Conservation (phyloP, 441 rosid genomes). For the Pelargonium cotyledonis region DNA sequence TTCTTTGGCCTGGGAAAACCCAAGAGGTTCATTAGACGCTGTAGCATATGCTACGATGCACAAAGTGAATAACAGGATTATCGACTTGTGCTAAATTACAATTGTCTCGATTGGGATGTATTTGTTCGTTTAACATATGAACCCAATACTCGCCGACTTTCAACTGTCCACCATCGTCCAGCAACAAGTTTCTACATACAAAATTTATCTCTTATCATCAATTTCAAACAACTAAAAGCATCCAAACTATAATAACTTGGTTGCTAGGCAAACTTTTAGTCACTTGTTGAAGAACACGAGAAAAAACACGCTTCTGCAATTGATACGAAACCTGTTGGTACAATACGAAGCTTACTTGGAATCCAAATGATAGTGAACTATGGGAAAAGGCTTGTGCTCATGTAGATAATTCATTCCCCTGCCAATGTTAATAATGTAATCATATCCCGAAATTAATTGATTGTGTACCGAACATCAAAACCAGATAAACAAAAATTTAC, state of each 20-base stretch:
- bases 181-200: slow-evolving; percentile 41
- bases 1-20: slow-evolving; percentile 28
- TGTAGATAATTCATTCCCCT: slow-evolving; percentile 71
- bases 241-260: no score
- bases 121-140: slow-evolving; percentile 43
- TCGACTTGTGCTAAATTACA: slow-evolving; percentile 21
- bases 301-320: not conserved
- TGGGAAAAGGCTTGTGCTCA: slow-evolving; percentile 49
- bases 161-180: slow-evolving; percentile 49
- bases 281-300: no score
- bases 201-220: not conserved
- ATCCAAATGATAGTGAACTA: slow-evolving; percentile 55
- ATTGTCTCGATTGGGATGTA: slow-evolving; percentile 36
- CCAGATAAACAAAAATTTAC: no score
- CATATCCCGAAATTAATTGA: no score
- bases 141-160: slow-evolving; percentile 65
- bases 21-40: slow-evolving; percentile 9
- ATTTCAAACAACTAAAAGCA: no score
- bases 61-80: not conserved
- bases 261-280: no score
- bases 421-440: slow-evolving; percentile 9
- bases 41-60: not conserved
- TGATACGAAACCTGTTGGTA: not conserved
- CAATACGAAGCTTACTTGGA: slow-evolving; percentile 24
- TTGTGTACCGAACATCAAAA: no score